Evolutionary conservation across 345 rosid genomes (phyloP).

Genomic region (Jatropha curcas): DNA sequence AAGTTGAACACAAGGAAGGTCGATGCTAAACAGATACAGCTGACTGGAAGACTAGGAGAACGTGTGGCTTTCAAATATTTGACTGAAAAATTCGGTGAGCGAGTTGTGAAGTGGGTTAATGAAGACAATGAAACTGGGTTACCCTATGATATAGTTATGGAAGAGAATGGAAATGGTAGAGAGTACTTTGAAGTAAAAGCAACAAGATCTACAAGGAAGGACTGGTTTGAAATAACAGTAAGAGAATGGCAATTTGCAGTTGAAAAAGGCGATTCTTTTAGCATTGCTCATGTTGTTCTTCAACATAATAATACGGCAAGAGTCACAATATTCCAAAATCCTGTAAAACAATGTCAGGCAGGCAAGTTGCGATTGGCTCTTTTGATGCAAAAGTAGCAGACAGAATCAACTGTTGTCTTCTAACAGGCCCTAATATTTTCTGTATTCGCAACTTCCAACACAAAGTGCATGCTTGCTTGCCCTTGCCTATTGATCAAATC

Average conservation of each 20-base stretch:
- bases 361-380: conserved; percentile 65
- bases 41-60: conserved; percentile 76
- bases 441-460: neutral
- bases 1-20: conserved; percentile 50
- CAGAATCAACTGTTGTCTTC: neutral
- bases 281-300: conserved; percentile 60
- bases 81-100: conserved; percentile 31
- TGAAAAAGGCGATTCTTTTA: conserved; percentile 59
- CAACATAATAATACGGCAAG: conserved; percentile 50
- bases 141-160: conserved; percentile 70
- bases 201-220: conserved; percentile 65
- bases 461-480: neutral
- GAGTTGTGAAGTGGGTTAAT: conserved; percentile 73
- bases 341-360: conserved; percentile 62
- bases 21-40: conserved; percentile 44
- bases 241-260: conserved; percentile 87
- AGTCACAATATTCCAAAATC: conserved; percentile 56
- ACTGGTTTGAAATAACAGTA: conserved; percentile 70
- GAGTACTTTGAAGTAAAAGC: conserved; percentile 87
- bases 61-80: conserved; percentile 64
- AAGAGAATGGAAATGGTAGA: conserved; percentile 29
- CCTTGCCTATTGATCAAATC: neutral
- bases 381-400: conserved; percentile 59
- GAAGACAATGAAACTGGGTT: conserved; percentile 68
- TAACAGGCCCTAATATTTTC: neutral